Conservation (phyloP, 306 rosid species). For the Pueraria montana region DNA sequence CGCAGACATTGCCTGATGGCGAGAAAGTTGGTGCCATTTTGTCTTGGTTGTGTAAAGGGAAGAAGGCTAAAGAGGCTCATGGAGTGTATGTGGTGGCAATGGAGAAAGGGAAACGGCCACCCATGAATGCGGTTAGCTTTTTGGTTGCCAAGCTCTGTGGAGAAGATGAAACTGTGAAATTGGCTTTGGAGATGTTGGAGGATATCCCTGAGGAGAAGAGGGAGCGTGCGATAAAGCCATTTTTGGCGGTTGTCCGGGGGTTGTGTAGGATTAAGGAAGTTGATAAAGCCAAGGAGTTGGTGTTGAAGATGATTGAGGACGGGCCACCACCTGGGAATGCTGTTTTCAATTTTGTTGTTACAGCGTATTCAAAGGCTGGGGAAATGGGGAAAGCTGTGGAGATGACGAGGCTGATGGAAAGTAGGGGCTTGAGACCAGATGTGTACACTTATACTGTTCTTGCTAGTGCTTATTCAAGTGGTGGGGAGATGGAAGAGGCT, state of each 20-base stretch:
- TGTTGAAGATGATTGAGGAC: slow-evolving; percentile 69
- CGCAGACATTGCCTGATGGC: slow-evolving; percentile 57
- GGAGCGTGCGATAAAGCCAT: slow-evolving; percentile 68
- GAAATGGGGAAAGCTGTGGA: slow-evolving; percentile 71
- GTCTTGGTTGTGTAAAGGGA: slow-evolving; percentile 78
- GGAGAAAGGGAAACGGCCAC: slow-evolving; percentile 55
- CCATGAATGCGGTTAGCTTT: slow-evolving; percentile 50
- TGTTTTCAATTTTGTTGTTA: slow-evolving; percentile 74
- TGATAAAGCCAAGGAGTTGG: slow-evolving; percentile 67
- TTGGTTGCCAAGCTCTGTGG: slow-evolving; percentile 62
- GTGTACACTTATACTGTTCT: slow-evolving; percentile 76
- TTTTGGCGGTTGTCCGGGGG: slow-evolving; percentile 64
- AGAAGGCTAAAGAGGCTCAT: slow-evolving; percentile 63
- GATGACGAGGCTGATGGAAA: slow-evolving; percentile 70
- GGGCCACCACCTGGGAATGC: slow-evolving; percentile 92
- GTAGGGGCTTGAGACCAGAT: slow-evolving; percentile 89
- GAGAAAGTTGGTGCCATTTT: slow-evolving; percentile 71
- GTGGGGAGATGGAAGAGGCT: slow-evolving; percentile 90
- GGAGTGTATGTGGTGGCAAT: slow-evolving; percentile 61
- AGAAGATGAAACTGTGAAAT: slow-evolving; percentile 62
- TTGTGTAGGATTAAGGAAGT: slow-evolving; percentile 74
- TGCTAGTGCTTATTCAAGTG: slow-evolving; percentile 75
- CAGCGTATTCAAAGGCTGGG: slow-evolving; percentile 67
- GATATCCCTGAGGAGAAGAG: slow-evolving; percentile 60
- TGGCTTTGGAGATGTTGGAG: slow-evolving; percentile 67